These are phyloP conservation scores for Globisporangium nodosum DNA, from an alignment of 352 stramenopile genomes.

Conservation along the genomic window DNA sequence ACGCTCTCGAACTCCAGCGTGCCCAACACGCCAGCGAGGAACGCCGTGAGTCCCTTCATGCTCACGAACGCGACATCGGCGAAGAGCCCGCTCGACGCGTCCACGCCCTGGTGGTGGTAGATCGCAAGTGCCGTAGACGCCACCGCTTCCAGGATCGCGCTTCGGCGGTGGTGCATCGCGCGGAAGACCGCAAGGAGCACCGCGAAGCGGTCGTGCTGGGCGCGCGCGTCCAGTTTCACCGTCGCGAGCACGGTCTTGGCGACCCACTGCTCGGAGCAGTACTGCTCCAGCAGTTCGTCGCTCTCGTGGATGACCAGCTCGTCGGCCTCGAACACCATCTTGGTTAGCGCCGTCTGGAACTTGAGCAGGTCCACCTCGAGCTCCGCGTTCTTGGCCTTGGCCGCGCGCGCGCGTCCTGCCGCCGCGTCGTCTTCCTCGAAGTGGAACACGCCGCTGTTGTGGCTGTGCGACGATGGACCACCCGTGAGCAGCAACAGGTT, in stretches of 20 bases:
- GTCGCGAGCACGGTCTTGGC: constrained; percentile 31
- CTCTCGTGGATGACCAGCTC: constrained; percentile 15
- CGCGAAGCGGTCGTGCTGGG: constrained; percentile 58
- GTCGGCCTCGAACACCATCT: constrained; percentile 41
- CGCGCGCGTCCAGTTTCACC: constrained; percentile 49
- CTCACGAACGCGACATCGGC: constrained; percentile 37
- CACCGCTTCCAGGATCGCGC: constrained; percentile 29
- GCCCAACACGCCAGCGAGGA: constrained; percentile 43
- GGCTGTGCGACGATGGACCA: constrained; percentile 22
- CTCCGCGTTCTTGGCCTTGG: constrained; percentile 7
- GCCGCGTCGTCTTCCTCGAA: constrained; percentile 54
- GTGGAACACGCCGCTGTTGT: constrained; percentile 52
- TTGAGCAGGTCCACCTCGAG: constrained; percentile 56
- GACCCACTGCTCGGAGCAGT: constrained; percentile 48
- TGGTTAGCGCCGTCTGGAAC: constrained; percentile 48
- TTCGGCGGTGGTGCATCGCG: constrained; percentile 24
- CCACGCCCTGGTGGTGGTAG: constrained; percentile 49
- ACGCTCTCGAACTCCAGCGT: constrained; percentile 33
- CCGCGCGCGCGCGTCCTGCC: background rate
- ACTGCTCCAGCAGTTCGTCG: constrained; percentile 31
- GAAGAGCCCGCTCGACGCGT: constrained; percentile 7
- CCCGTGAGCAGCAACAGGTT: constrained; percentile 60
- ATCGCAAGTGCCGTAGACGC: constrained; percentile 47
- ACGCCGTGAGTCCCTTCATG: constrained; percentile 50
- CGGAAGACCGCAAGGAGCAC: constrained; percentile 54